Evolutionary conservation across 1,284 basidiomycete genomes (phyloP).

Genomic region (Nidula niveotomentosa): DNA sequence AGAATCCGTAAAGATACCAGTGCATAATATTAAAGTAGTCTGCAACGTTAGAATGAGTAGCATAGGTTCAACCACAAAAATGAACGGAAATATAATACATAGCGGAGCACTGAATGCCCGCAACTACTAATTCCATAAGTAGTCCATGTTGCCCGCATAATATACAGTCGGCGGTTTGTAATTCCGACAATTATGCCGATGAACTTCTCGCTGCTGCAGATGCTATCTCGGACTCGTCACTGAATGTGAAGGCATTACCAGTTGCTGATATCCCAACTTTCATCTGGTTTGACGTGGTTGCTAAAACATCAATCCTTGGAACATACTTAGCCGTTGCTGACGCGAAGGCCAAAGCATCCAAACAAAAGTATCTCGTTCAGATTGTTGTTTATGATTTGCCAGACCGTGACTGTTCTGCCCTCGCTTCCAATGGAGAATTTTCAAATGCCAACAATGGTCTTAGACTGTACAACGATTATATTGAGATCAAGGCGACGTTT

Average conservation of each 20-base stretch:
- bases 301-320: constrained; percentile 50
- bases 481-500: constrained; percentile 49
- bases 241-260: constrained; percentile 45
- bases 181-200: too few species aligned
- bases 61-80: too few species aligned
- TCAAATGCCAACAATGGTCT: constrained; percentile 54
- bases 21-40: too few species aligned
- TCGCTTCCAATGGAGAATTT: constrained; percentile 67
- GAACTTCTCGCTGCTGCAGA: constrained; percentile 50
- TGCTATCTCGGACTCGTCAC: constrained; percentile 44
- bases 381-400: constrained; percentile 66
- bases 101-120: too few species aligned
- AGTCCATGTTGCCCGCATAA: too few species aligned
- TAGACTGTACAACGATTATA: constrained; percentile 57
- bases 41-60: too few species aligned
- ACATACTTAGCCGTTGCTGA: constrained; percentile 56
- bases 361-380: constrained; percentile 53
- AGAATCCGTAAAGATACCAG: too few species aligned
- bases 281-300: constrained; percentile 57
- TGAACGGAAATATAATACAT: too few species aligned
- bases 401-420: constrained; percentile 64
- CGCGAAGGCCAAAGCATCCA: constrained; percentile 38
- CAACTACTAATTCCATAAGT: too few species aligned
- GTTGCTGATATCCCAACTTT: constrained; percentile 59
- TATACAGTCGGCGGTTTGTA: too few species aligned